Percentiles rank a stretch among this genome's conserved stretches.
These are phyloP conservation scores for Colletotrichum spinosum DNA, from an alignment of 2,329 filamentous ascomycete species.

Conservation along the genomic window DNA sequence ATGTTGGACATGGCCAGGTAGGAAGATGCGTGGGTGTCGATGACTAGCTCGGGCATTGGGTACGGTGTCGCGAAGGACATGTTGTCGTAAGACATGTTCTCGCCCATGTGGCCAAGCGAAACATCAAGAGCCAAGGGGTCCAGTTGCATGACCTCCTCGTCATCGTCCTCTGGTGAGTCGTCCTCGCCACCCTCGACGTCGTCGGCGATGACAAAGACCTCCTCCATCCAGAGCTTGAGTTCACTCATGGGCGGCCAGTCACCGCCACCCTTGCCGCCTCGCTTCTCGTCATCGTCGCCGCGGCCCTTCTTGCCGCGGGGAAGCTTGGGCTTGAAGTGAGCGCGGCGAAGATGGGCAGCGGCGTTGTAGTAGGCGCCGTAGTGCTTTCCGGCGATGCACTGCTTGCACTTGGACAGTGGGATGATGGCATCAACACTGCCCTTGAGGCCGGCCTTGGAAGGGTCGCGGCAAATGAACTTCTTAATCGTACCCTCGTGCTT, in stretches of 20 bases:
- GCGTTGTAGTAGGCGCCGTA: slow-evolving; percentile 97
- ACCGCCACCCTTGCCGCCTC: slow-evolving; percentile 65
- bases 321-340: slow-evolving; percentile 82
- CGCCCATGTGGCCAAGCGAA: slow-evolving; percentile 35
- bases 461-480: slow-evolving; percentile 71
- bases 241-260: slow-evolving; percentile 68
- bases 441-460: slow-evolving; percentile 52
- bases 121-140: slow-evolving; percentile 29
- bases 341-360: slow-evolving; percentile 86
- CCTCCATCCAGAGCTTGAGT: slow-evolving; percentile 70
- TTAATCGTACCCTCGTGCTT: slow-evolving; percentile 71
- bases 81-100: slow-evolving; percentile 29
- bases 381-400: slow-evolving; percentile 79
- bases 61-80: slow-evolving; percentile 24
- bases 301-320: slow-evolving; percentile 56
- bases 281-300: slow-evolving; percentile 58
- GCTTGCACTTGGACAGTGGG: slow-evolving; percentile 84
- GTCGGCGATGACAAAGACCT: slow-evolving; percentile 57
- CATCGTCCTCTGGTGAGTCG: slow-evolving; percentile 43
- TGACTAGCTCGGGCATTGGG: slow-evolving; percentile 32
- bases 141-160: slow-evolving; percentile 32
- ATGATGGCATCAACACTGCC: slow-evolving; percentile 64
- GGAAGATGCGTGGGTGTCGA: slow-evolving; percentile 30
- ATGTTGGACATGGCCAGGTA: slow-evolving; percentile 30
- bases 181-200: slow-evolving; percentile 45